Percentiles rank a stretch among this genome's conserved stretches.
Evolutionary conservation across 169 alveolate genomes (phyloP).

Genomic region (Cyclospora cayetanensis): DNA sequence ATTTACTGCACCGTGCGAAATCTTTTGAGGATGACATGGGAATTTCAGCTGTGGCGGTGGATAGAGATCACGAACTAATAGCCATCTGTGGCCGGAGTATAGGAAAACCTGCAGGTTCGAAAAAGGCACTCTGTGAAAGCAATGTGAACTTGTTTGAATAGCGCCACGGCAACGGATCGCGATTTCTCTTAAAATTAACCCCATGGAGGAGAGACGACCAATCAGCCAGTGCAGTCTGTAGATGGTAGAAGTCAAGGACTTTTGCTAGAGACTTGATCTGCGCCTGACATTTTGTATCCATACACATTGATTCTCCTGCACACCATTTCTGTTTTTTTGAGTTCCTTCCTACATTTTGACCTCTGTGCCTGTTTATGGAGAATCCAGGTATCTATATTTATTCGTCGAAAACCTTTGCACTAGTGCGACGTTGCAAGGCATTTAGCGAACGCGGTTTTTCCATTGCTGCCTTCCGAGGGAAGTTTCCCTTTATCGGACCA

Average conservation of each 20-base stretch:
- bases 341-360: background rate
- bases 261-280: too few relatives aligned
- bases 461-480: conserved; percentile 58
- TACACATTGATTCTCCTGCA: too few relatives aligned
- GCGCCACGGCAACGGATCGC: too few relatives aligned
- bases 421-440: conserved; percentile 34
- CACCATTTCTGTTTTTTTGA: background rate
- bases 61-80: conserved; percentile 44
- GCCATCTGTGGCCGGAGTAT: conserved; percentile 60
- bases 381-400: conserved; percentile 36
- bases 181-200: too few relatives aligned
- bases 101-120: conserved; percentile 56
- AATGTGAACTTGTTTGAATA: too few relatives aligned
- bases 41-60: conserved; percentile 53
- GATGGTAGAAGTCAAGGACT: too few relatives aligned
- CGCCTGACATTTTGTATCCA: too few relatives aligned
- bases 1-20: conserved; percentile 23
- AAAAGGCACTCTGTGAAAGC: too few relatives aligned
- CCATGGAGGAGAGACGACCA: too few relatives aligned
- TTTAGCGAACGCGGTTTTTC: conserved; percentile 57
- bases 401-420: conserved; percentile 8
- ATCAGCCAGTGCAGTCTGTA: too few relatives aligned
- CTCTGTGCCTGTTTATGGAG: background rate
- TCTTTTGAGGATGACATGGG: conserved; percentile 45
- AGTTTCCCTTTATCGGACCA: conserved; percentile 14